Conservation (phyloP, 108 stramenopile genomes). For the Heterococcus sp. region DNA sequence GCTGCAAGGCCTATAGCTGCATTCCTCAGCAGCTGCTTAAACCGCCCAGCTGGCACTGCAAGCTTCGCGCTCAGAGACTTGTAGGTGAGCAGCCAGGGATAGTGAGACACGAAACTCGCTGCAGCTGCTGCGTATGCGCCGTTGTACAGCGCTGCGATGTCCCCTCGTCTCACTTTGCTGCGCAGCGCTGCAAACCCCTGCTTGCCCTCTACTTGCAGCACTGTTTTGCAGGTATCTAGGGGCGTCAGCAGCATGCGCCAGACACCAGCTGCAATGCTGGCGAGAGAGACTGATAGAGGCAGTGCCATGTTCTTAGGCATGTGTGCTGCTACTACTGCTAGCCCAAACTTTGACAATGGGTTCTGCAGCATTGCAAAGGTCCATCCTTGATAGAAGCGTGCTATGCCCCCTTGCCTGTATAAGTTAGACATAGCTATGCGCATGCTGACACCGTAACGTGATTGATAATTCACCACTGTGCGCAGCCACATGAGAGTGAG, state of each 20-base stretch:
- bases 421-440: too few species aligned
- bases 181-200: slow-evolving; percentile 22
- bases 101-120: slow-evolving; percentile 53
- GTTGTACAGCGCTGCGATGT: slow-evolving; percentile 37
- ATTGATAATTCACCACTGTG: slow-evolving; percentile 92
- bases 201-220: slow-evolving; percentile 77
- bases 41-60: slow-evolving; percentile 5
- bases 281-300: too few species aligned
- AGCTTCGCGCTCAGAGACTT: slow-evolving; percentile 44
- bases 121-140: slow-evolving; percentile 47
- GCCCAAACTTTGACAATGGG: slow-evolving; percentile 80
- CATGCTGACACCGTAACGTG: slow-evolving; percentile 80
- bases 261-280: slow-evolving; percentile 61
- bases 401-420: slow-evolving; percentile 86
- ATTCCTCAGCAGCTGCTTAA: slow-evolving; percentile 7
- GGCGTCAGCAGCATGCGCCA: slow-evolving; percentile 88
- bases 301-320: too few species aligned
- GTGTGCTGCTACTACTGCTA: slow-evolving; percentile 26
- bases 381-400: slow-evolving; percentile 84
- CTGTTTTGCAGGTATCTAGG: slow-evolving; percentile 89
- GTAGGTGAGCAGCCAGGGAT: slow-evolving; percentile 53
- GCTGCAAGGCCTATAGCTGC: slow-evolving; percentile 29
- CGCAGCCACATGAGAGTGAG: slow-evolving; percentile 95
- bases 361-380: slow-evolving; percentile 84
- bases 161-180: slow-evolving; percentile 16